A percentile compares a stretch with the other conserved stretches of the same genome.
These are phyloP conservation scores for Nematocida homosporus DNA, from an alignment of 371 early-diverging fungal genomes.

Conservation along the genomic window DNA sequence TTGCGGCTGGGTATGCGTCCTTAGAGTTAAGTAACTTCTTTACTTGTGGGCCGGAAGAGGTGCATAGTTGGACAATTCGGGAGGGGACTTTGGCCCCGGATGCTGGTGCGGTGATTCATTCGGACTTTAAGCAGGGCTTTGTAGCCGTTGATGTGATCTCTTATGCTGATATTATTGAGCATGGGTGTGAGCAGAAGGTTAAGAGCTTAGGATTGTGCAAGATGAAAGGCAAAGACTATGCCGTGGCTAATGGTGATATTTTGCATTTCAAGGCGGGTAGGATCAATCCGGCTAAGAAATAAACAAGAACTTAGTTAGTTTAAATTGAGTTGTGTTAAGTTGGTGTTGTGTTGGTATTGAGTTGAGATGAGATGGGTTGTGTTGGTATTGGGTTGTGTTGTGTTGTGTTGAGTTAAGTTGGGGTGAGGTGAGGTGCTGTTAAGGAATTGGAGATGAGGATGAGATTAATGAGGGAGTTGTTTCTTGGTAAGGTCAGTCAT, in stretches of 20 bases:
- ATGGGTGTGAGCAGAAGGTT: constrained; percentile 76
- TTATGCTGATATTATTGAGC: constrained; percentile 76
- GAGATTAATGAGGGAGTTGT: not conserved
- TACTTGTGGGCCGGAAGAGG: constrained; percentile 84
- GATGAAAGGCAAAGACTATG: constrained; percentile 86
- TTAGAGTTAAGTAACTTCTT: constrained; percentile 87
- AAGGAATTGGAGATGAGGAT: not conserved
- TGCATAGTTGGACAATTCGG: constrained; percentile 69
- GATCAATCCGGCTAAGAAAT: constrained; percentile 20
- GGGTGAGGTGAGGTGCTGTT: not conserved
- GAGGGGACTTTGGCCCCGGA: constrained; percentile 82
- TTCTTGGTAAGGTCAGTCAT: no score
- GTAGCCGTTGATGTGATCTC: constrained; percentile 92
- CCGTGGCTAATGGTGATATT: constrained; percentile 84
- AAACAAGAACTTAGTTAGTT: not conserved
- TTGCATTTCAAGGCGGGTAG: constrained; percentile 67
- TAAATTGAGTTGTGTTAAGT: no score
- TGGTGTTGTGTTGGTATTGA: no score
- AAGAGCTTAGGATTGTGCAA: constrained; percentile 85
- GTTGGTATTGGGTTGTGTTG: no score
- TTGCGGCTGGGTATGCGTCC: constrained; percentile 80
- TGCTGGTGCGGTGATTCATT: constrained; percentile 88
- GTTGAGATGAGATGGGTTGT: no score
- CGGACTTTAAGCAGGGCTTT: constrained; percentile 87
- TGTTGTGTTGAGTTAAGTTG: not conserved